A percentile compares a stretch with the other conserved stretches of the same genome.
phyloP scores from a whole-genome alignment of 2,329 filamentous ascomycete species.

The Ambrosiella cleistominuta region DNA sequence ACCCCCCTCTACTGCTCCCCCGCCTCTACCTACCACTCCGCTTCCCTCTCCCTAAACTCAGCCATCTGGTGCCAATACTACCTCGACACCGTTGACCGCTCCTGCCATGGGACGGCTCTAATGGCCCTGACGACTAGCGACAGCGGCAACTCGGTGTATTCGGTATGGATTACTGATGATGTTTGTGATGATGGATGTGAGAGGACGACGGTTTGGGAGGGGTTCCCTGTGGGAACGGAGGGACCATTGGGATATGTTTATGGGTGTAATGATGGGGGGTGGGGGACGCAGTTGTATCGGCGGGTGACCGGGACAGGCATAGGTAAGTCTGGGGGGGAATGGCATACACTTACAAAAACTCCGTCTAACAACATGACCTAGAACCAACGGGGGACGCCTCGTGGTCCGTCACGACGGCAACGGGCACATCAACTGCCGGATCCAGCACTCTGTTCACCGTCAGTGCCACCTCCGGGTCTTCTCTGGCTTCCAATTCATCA shows the following conservation, averaged over 20 bases:
- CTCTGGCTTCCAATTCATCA: not conserved
- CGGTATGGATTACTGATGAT: not conserved
- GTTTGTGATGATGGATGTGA: not conserved
- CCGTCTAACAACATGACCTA: not conserved
- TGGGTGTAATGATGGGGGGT: not conserved
- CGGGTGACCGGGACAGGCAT: not conserved
- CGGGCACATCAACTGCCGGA: not conserved
- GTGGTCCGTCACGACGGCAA: not conserved
- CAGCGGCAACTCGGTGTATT: not conserved
- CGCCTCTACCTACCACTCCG: not conserved
- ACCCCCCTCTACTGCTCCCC: not conserved
- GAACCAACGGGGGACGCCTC: not conserved
- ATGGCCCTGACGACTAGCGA: not conserved
- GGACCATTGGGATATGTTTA: not conserved
- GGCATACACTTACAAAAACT: not conserved
- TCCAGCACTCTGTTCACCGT: not conserved
- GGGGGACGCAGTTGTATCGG: not conserved
- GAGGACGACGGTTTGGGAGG: not conserved
- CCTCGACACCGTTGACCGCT: not conserved
- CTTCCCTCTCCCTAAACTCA: not conserved
- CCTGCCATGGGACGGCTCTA: not conserved
- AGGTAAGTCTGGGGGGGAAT: not conserved
- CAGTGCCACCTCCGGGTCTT: not conserved
- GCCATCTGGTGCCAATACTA: not conserved
- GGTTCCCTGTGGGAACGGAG: not conserved